Evolutionary conservation across 257 asterid genomes (phyloP).

Genomic region (Solanum chiquidenum): DNA sequence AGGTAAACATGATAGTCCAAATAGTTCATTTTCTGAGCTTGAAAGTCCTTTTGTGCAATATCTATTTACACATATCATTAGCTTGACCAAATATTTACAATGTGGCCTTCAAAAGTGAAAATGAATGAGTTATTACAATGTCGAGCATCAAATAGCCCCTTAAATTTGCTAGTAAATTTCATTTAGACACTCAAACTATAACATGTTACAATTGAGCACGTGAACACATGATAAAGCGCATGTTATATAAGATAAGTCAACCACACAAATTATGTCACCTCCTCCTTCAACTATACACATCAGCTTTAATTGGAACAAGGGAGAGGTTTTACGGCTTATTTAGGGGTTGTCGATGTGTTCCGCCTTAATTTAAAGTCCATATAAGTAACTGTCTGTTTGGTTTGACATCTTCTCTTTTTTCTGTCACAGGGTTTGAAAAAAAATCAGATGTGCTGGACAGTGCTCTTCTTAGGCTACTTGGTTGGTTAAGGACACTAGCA

Average conservation of each 20-base stretch:
- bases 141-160: neutral
- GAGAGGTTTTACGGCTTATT: neutral
- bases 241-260: neutral
- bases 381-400: neutral
- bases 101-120: neutral
- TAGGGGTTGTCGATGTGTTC: neutral
- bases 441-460: conserved; percentile 57
- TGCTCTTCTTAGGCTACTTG: conserved; percentile 67
- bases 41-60: neutral
- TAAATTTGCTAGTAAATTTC: neutral
- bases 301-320: neutral
- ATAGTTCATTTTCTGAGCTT: neutral
- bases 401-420: neutral
- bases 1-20: conserved; percentile 31
- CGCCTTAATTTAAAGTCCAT: neutral
- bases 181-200: neutral
- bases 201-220: neutral
- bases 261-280: neutral
- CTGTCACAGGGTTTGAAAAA: conserved; percentile 59
- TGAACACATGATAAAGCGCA: neutral
- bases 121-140: neutral
- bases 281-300: neutral
- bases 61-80: neutral
- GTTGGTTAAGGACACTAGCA: conserved; percentile 84
- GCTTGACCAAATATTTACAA: neutral